Evolutionary conservation across 2,329 filamentous ascomycete species (phyloP), one percentile per base, ranked within the genome.

Genomic region (Diaporthe aspalathi): DNA sequence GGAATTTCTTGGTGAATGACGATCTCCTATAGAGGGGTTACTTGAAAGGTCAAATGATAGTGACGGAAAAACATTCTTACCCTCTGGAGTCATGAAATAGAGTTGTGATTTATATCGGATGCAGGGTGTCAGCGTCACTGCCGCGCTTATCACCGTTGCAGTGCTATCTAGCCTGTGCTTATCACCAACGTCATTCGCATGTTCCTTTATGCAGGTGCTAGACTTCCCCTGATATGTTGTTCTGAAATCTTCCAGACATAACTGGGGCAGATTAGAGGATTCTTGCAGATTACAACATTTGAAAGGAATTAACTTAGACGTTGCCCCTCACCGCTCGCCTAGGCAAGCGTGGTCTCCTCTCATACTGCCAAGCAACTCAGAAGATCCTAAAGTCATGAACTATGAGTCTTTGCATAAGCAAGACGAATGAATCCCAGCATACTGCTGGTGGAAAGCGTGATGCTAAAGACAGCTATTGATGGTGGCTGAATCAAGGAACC

Each of bases 81-180:
- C 27, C 49, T 12, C 20, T 49, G 29, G n/a, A 35, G 12, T 2
- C 24, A 20, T 47, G 11, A 49, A 24, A n/a, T 49, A 49, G 14
- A 16, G 6, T 24, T 38, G 27, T 17, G 35, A 17, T 24, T 35
- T 27, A 22, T 49, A 6, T 32, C 35, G 43, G 40, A 63, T 35
- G 27, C 57, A 35, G n/a, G n/a, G n/a, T 63, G 40, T 4, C 43
- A 35, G 60, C 14, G 3, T 35, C 20, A 24, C 43, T 63, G 60
- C 60, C 60, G 43, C 35, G 43, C 60, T 63, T 50, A 63, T 63
- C 60, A 49, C 27, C 43, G 43, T 24, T 53, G 7, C 5, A 20
- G 16, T 43, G 35, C 60, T 63, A 63, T 63, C 60, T 63, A 49
- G 60, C 60, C 60, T 63, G 60, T 63, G 60, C 60, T 45, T 49